Evolutionary conservation across 805 yeast genomes (phyloP).

Genomic region (Hanseniaspora nectarophila): DNA sequence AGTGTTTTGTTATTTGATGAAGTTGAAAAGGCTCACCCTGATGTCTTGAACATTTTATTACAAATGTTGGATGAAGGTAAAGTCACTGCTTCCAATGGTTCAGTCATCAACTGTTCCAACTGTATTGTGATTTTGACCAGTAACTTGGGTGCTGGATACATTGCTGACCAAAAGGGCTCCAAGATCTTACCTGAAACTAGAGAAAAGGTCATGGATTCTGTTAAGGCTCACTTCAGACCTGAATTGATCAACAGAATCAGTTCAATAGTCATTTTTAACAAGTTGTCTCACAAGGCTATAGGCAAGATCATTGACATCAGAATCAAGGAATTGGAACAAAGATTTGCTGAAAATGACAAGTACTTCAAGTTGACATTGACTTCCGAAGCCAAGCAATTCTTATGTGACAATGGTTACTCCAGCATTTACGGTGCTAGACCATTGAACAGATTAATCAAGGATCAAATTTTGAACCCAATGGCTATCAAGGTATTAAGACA

Average conservation of each 20-base stretch:
- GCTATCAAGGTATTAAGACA: conserved; percentile 83
- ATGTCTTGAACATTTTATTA: conserved; percentile 79
- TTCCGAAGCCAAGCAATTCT: conserved; percentile 64
- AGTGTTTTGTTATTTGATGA: conserved; percentile 95
- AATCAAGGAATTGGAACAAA: conserved; percentile 66
- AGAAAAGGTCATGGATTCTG: conserved; percentile 70
- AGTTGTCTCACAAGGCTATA: conserved; percentile 82
- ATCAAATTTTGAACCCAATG: conserved; percentile 71
- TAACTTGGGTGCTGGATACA: conserved; percentile 86
- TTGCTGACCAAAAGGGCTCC: conserved; percentile 53
- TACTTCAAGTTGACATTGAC: conserved; percentile 59
- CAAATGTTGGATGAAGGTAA: conserved; percentile 96
- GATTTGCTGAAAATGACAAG: conserved; percentile 80
- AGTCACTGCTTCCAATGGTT: conserved; percentile 88
- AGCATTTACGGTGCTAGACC: conserved; percentile 95
- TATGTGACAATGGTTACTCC: conserved; percentile 79
- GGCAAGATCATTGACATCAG: conserved; percentile 83
- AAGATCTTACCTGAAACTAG: conserved; percentile 58
- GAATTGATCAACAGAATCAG: conserved; percentile 94
- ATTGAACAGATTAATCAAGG: conserved; percentile 80
- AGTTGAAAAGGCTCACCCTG: conserved; percentile 98
- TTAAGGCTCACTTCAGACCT: conserved; percentile 85
- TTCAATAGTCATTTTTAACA: conserved; percentile 83
- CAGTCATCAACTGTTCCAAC: conserved; percentile 84
- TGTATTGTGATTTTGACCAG: conserved; percentile 92